These are phyloP conservation scores for Plasmodium gonderi DNA, from an alignment of 169 alveolate genomes.

Conservation along the genomic window DNA sequence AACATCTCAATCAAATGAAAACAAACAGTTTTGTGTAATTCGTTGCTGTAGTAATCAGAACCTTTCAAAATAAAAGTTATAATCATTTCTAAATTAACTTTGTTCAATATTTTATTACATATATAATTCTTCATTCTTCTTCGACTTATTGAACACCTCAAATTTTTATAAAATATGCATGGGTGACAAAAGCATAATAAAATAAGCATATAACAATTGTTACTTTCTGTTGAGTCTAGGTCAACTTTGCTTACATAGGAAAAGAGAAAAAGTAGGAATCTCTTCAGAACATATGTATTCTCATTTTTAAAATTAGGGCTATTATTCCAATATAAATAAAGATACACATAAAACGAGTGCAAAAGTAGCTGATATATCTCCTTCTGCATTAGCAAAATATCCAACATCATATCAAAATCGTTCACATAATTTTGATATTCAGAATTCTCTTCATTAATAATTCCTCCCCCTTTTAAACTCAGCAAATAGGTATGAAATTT, in stretches of 20 bases:
- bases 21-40: constrained; percentile 27
- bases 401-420: constrained; percentile 27
- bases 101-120: neutral
- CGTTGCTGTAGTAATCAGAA: constrained; percentile 20
- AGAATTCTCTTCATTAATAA: constrained; percentile 6
- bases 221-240: neutral
- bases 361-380: constrained; percentile 45
- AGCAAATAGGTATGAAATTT: constrained; percentile 3
- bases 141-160: constrained; percentile 16
- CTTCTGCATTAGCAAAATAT: constrained; percentile 27
- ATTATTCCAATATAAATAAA: constrained; percentile 38
- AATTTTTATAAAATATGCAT: constrained; percentile 27
- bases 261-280: constrained; percentile 11
- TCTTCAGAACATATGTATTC: constrained; percentile 29
- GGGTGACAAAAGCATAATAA: constrained; percentile 56
- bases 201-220: constrained; percentile 20
- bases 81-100: constrained; percentile 26
- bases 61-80: constrained; percentile 45
- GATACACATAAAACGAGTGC: constrained; percentile 18
- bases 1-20: constrained; percentile 32
- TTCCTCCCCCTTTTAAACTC: constrained; percentile 41
- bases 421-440: constrained; percentile 59
- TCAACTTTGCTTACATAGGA: constrained; percentile 15
- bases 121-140: constrained; percentile 43
- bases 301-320: neutral